Conservation (phyloP, 2,329 filamentous ascomycete genomes). For the Septoria petroselini region DNA sequence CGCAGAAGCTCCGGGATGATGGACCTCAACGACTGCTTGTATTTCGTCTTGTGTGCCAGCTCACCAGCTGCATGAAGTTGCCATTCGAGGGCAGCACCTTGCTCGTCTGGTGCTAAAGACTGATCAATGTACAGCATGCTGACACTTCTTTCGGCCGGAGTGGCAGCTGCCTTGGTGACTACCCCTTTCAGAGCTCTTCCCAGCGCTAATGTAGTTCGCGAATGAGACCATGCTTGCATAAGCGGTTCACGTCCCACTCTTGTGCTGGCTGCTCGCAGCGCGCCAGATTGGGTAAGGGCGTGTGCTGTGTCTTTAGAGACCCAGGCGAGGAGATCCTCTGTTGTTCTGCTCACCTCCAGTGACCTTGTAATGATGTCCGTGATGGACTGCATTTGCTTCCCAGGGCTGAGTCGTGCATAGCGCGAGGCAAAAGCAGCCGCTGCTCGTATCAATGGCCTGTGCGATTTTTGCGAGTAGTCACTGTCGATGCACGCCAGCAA, state of each 20-base stretch:
- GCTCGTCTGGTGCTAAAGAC: conserved; percentile 30
- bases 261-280: conserved; percentile 54
- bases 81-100: conserved; percentile 44
- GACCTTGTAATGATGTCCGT: conserved; percentile 26
- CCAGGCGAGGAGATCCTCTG: conserved; percentile 30
- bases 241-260: conserved; percentile 50
- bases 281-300: conserved; percentile 58
- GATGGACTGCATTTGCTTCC: conserved; percentile 15
- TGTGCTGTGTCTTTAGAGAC: conserved; percentile 59
- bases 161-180: conserved; percentile 19
- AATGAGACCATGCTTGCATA: conserved; percentile 25
- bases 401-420: conserved; percentile 29
- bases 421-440: conserved; percentile 33
- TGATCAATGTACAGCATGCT: conserved; percentile 37
- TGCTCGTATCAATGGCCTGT: conserved; percentile 9
- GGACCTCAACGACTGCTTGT: conserved; percentile 17
- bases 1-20: conserved; percentile 24
- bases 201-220: conserved; percentile 23
- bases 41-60: conserved; percentile 27
- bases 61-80: conserved; percentile 37
- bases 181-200: conserved; percentile 28
- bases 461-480: not conserved
- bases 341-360: conserved; percentile 19
- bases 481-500: conserved; percentile 10
- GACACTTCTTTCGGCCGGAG: conserved; percentile 20